Evolutionary conservation across 371 early-diverging fungal genomes (phyloP), one percentile per base, ranked within the genome.

Genomic region (Encephalitozoon intestinalis): DNA sequence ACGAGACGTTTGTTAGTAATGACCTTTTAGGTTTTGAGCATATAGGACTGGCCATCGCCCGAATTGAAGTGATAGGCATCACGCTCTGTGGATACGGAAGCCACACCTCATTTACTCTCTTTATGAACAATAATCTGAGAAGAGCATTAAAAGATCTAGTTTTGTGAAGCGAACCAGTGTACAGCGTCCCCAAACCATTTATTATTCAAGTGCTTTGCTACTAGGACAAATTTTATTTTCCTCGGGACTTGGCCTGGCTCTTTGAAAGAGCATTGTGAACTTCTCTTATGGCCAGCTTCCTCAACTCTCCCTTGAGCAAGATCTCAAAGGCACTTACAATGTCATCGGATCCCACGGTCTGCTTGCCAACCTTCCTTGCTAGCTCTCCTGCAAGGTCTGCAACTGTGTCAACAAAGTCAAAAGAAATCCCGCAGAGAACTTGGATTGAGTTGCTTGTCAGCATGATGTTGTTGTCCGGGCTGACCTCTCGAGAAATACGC

Each of bases 281-380:
- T 68, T 84, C 85, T 54, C 76, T 79, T 23, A 81, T 23, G n/a
- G 84, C 81, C 44, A 82, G 70, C 44, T 81, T 72, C 37, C 76
- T 65, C 30, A 84, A 65, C 68, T 84, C 85, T 21, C 85, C 85
- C 41, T 63, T 77, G 11, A 80, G 58, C 43, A 78, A 75, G 23
- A 84, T 75, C 54, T 79, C 75, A 34, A 74, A 74, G 5, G 85
- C 81, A 53, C 80, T 58, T 9, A 70, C 50, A 28, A 84, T 77
- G 34, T 84, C 85, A 53, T 84, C 85, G 15, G 77, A 80, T 51
- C 82, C 82, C 21, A 84, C 74, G n/a, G 85, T 84, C 28, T 83
- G 79, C 54, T 83, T 84, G 25, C 76, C 76, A 23, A 82, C 83
- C 66, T 84, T 84, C 53, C 76, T 73, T 51, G 82, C 79, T 11